Base-by-base conservation (phyloP, 352 stramenopile genomes). In the Pythium coloratum region DNA sequence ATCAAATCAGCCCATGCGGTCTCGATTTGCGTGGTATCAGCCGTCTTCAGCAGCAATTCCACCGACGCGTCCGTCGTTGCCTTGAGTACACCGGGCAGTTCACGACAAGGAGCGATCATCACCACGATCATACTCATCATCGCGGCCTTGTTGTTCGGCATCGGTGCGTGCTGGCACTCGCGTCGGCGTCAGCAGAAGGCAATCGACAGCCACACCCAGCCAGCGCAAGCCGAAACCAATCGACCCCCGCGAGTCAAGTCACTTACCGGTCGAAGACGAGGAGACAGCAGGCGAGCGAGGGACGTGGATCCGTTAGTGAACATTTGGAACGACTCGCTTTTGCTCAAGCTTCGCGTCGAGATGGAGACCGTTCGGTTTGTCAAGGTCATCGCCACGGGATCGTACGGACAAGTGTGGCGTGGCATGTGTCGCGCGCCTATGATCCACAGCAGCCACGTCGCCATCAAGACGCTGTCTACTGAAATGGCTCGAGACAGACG, bases 351-450 rank as follows among this genome's bases (percentile, higher is more conserved):
- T 18, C 59, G 59, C 9, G 26, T 66, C 1, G 47, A 56, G 1
- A 34, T 67, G 61, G 53, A 60, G 10, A 32, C 51, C 14, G 36
- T 67, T 18, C 61, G 53, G 61, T 61, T 67, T 28, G 47, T 59
- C 16, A 67, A 67, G 24, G 61, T 56, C 40, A 55, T 67, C 8
- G 53, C 51, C 34, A 36, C 42, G 24, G 61, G 61, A n/a, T 12
- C 51, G 2, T 60, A 55, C 38, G 61, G 61, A 4, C 61, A 67
- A 55, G 61, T 67, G 30, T 67, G 61, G 51, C 61, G 53, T 2
- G 61, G 51, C 28, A 61, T 55, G 34, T 67, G 59, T 32, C 59
- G 59, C 16, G 50, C 49, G 20, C 56, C 59, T 12, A 30, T 49
- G 24, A 66, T 54, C 16, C 47, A 61, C 20, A 47, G 36, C 26